Evolutionary conservation across 2,329 filamentous ascomycete genomes (phyloP).

Genomic region (Neonectria faginata): DNA sequence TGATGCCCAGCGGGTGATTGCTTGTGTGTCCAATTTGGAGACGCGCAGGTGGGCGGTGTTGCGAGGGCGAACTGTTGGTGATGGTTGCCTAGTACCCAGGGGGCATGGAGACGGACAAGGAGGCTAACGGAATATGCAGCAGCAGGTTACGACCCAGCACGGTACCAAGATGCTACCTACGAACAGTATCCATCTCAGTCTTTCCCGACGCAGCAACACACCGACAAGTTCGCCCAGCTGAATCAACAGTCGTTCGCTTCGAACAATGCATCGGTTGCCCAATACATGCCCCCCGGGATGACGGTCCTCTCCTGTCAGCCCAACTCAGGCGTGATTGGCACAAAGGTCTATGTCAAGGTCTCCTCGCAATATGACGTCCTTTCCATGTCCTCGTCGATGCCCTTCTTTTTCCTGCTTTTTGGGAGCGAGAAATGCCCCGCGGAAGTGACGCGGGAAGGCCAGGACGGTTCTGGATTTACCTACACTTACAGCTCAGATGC

Average conservation of each 20-base stretch:
- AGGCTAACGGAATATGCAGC: slow-evolving; percentile 29
- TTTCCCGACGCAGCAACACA: slow-evolving; percentile 61
- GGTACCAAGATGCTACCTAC: slow-evolving; percentile 69
- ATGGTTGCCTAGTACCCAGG: too few relatives aligned
- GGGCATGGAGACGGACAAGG: neutral
- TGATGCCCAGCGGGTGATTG: slow-evolving; percentile 42
- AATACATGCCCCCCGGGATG: slow-evolving; percentile 72
- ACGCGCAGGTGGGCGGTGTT: neutral
- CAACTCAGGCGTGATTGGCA: slow-evolving; percentile 73
- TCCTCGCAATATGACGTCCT: slow-evolving; percentile 79
- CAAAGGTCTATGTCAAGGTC: slow-evolving; percentile 79
- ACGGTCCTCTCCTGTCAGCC: slow-evolving; percentile 79
- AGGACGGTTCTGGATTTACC: slow-evolving; percentile 70
- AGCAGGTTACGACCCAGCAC: slow-evolving; percentile 69
- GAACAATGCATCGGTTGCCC: slow-evolving; percentile 71
- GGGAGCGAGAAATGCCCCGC: slow-evolving; percentile 75
- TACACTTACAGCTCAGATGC: slow-evolving; percentile 80
- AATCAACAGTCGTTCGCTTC: slow-evolving; percentile 68
- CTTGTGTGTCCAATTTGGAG: slow-evolving; percentile 35
- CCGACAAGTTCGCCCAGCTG: slow-evolving; percentile 64
- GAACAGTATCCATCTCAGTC: slow-evolving; percentile 63
- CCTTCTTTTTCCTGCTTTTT: slow-evolving; percentile 77
- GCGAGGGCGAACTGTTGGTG: neutral
- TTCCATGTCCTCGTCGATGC: slow-evolving; percentile 65
- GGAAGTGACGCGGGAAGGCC: slow-evolving; percentile 70